These are phyloP conservation scores for Neotropicomus parvogracilis DNA, from an alignment of 1,284 basidiomycete genomes.

Conservation along the genomic window DNA sequence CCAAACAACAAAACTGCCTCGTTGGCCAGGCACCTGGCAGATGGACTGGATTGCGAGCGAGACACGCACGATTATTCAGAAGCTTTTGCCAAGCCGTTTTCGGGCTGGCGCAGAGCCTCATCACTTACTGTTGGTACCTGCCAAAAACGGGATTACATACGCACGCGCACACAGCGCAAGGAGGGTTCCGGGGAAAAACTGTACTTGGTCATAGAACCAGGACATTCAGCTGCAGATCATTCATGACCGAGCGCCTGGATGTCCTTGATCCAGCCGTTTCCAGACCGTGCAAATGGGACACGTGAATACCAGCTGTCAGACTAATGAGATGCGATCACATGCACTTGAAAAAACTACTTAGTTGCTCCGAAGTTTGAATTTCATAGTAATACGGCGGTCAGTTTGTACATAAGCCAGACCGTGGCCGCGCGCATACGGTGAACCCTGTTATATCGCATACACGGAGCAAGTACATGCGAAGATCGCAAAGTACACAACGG, in stretches of 20 bases:
- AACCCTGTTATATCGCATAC: conserved; percentile 19
- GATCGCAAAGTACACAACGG: conserved; percentile 34
- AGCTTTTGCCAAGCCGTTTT: conserved; percentile 12
- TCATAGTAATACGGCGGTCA: conserved; percentile 37
- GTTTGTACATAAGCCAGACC: conserved; percentile 11
- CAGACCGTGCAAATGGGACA: conserved; percentile 35
- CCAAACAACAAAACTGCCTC: conserved; percentile 12
- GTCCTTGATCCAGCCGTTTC: conserved; percentile 38
- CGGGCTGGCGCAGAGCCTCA: conserved; percentile 18
- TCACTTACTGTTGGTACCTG: conserved; percentile 24
- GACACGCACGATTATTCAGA: conserved; percentile 13
- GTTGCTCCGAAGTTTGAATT: conserved; percentile 46
- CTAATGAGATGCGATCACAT: conserved; percentile 23
- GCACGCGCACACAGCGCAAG: conserved; percentile 17
- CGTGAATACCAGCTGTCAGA: conserved; percentile 25
- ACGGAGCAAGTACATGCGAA: conserved; percentile 11
- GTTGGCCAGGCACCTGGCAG: conserved; percentile 23
- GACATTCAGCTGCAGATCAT: conserved; percentile 35
- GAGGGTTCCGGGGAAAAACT: conserved; percentile 15
- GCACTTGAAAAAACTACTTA: conserved; percentile 40
- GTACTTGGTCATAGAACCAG: conserved; percentile 33
- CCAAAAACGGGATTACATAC: conserved; percentile 26
- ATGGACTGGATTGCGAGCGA: conserved; percentile 8
- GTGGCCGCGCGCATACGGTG: conserved; percentile 23
- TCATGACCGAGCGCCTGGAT: conserved; percentile 38